phyloP scores from a whole-genome alignment of 2,329 filamentous ascomycete species.

The Zymoseptoria ardabiliae region DNA sequence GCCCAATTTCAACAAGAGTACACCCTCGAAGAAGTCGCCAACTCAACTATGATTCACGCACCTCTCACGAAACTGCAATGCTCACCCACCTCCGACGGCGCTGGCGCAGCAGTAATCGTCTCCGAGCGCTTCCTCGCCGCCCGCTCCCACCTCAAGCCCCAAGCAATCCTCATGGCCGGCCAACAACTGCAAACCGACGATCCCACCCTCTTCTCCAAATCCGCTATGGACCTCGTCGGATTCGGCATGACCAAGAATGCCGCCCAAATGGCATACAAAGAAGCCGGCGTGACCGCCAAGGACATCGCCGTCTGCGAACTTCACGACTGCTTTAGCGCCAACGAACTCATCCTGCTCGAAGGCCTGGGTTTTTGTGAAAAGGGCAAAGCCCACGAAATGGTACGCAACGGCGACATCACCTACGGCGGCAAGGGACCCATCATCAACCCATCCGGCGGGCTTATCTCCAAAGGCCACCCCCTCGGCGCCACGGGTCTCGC shows the following conservation, averaged over 20 bases:
- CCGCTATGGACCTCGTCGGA: conserved; percentile 81
- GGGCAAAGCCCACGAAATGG: conserved; percentile 87
- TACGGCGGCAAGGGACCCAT: conserved; percentile 73
- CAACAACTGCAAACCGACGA: conserved; percentile 82
- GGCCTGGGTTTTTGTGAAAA: conserved; percentile 68
- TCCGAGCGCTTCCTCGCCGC: conserved; percentile 82
- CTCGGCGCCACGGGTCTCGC: conserved; percentile 91
- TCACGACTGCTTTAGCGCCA: conserved; percentile 94
- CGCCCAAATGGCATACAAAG: conserved; percentile 58
- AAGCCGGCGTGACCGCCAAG: conserved; percentile 59
- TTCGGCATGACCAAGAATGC: conserved; percentile 76
- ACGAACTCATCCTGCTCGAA: conserved; percentile 87
- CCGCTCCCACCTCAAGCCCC: conserved; percentile 65
- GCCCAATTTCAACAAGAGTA: conserved; percentile 93
- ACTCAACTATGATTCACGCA: conserved; percentile 68
- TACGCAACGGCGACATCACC: conserved; percentile 80
- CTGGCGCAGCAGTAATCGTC: conserved; percentile 79
- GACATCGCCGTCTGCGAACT: conserved; percentile 83
- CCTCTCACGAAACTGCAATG: conserved; percentile 97
- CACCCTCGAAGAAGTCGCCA: conserved; percentile 71
- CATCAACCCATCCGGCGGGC: conserved; percentile 86
- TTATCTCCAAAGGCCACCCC: conserved; percentile 94
- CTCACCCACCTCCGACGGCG: conserved; percentile 91
- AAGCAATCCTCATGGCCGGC: conserved; percentile 83
- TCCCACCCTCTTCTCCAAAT: conserved; percentile 68